Percentiles rank a stretch among this genome's conserved stretches.
Evolutionary conservation across 805 yeast genomes (phyloP).

Genomic region (Danielozyma ontarioensis): DNA sequence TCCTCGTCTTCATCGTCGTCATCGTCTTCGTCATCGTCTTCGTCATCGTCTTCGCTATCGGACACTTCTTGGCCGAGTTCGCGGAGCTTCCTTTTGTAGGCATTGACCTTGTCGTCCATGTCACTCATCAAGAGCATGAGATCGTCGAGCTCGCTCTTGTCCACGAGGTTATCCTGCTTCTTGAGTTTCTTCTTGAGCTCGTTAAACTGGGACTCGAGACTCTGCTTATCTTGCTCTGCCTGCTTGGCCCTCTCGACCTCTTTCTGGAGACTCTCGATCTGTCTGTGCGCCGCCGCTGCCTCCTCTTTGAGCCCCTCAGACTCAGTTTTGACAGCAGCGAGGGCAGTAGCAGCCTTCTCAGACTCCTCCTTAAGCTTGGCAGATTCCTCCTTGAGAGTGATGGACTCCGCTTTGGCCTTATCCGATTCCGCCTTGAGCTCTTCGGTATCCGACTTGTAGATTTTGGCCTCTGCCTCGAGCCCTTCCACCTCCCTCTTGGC

Average conservation of each 20-base stretch:
- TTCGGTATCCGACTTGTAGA: too few relatives aligned
- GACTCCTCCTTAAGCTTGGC: neutral
- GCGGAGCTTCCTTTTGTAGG: constrained; percentile 49
- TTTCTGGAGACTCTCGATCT: neutral
- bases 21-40: constrained; percentile 60
- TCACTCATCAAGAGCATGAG: constrained; percentile 72
- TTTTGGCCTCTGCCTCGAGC: constrained; percentile 5
- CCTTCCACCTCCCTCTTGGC: neutral
- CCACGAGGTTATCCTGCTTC: constrained; percentile 24
- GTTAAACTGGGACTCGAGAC: constrained; percentile 4
- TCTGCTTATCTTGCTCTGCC: neutral
- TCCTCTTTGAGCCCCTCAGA: neutral
- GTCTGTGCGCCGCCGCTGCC: neutral
- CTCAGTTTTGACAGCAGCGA: neutral
- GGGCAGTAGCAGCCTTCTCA: neutral
- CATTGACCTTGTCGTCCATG: constrained; percentile 60
- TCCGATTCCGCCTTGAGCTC: neutral
- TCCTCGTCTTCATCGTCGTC: too few relatives aligned
- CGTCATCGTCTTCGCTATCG: constrained; percentile 67
- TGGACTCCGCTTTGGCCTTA: neutral
- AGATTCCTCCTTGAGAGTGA: too few relatives aligned
- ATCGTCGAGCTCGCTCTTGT: constrained; percentile 62
- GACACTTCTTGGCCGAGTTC: constrained; percentile 56
- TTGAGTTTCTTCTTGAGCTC: constrained; percentile 3
- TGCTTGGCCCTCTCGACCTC: neutral